Percentiles rank a stretch among this genome's conserved stretches.
phyloP scores from a whole-genome alignment of 2,329 filamentous ascomycete genomes.

The Hirsutella thompsonii region DNA sequence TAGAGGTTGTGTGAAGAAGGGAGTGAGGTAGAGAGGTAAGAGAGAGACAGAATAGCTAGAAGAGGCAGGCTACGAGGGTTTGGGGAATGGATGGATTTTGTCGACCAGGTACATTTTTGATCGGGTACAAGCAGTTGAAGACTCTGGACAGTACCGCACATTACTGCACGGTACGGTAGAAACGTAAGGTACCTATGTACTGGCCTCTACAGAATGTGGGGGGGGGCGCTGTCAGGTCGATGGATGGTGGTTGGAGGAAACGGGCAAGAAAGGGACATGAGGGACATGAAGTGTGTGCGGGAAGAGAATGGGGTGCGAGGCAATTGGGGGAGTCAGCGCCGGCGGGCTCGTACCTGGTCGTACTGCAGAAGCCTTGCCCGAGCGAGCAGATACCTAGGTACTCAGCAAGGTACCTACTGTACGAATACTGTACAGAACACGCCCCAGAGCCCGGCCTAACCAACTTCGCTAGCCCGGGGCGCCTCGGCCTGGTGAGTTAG shows the following conservation, averaged over 20 bases:
- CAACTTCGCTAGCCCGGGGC: not conserved
- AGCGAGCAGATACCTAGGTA: too few relatives aligned
- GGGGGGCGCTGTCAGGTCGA: not conserved
- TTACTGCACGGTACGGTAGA: too few relatives aligned
- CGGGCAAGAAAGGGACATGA: slow-evolving; percentile 9
- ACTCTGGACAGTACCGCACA: too few relatives aligned
- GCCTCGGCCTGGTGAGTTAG: not conserved
- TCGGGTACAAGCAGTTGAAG: too few relatives aligned
- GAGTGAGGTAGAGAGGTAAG: not conserved
- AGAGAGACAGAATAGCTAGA: not conserved
- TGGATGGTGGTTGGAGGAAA: not conserved
- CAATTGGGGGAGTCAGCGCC: slow-evolving; percentile 2
- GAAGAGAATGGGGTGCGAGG: slow-evolving; percentile 7
- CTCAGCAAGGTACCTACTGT: too few relatives aligned
- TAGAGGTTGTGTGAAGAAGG: not conserved
- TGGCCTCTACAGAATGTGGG: too few relatives aligned
- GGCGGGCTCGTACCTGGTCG: not conserved
- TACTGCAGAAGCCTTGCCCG: too few relatives aligned
- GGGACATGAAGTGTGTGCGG: slow-evolving; percentile 10
- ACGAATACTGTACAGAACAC: too few relatives aligned
- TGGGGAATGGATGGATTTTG: slow-evolving; percentile 2
- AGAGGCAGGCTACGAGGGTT: not conserved
- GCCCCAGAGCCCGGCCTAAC: not conserved
- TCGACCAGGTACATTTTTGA: too few relatives aligned
- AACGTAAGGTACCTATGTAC: too few relatives aligned